Percentiles rank a stretch among this genome's conserved stretches.
phyloP scores from a whole-genome alignment of 2,329 filamentous ascomycete species.

The Claviceps pazoutovae region DNA sequence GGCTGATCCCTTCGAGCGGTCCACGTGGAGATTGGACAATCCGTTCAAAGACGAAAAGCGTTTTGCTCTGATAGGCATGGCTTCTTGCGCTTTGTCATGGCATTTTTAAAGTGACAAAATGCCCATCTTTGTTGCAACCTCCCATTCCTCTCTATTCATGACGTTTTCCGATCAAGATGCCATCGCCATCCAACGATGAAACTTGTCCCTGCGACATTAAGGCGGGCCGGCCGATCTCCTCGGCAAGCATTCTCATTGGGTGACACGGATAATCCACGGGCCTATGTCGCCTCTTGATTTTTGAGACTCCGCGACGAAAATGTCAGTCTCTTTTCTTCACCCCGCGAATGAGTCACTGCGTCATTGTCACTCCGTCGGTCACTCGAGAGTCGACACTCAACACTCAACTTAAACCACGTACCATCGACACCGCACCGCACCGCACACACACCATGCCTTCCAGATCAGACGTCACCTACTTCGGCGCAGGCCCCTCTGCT shows the following conservation, averaged over 20 bases:
- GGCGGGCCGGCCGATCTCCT: too few species aligned
- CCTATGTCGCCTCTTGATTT: neutral
- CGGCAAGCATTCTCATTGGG: neutral
- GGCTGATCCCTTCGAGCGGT: too few species aligned
- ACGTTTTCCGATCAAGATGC: too few species aligned
- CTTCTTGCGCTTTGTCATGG: too few species aligned
- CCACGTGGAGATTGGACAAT: too few species aligned
- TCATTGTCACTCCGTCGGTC: neutral
- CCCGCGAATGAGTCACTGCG: neutral
- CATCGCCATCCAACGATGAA: too few species aligned
- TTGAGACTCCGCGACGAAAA: neutral
- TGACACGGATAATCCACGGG: neutral
- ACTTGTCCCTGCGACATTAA: too few species aligned
- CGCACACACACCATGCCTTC: conserved; percentile 1
- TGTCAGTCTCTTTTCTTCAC: neutral
- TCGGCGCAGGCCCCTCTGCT: conserved; percentile 79
- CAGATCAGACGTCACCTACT: conserved; percentile 65
- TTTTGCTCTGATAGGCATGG: too few species aligned
- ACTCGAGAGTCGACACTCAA: neutral
- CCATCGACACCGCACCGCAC: neutral
- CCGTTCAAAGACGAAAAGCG: too few species aligned
- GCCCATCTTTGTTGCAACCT: too few species aligned
- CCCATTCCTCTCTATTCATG: too few species aligned
- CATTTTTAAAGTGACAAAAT: too few species aligned
- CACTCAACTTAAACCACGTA: neutral